Conservation (phyloP, 2,329 filamentous ascomycete species). For the Diplocarpon rosae region DNA sequence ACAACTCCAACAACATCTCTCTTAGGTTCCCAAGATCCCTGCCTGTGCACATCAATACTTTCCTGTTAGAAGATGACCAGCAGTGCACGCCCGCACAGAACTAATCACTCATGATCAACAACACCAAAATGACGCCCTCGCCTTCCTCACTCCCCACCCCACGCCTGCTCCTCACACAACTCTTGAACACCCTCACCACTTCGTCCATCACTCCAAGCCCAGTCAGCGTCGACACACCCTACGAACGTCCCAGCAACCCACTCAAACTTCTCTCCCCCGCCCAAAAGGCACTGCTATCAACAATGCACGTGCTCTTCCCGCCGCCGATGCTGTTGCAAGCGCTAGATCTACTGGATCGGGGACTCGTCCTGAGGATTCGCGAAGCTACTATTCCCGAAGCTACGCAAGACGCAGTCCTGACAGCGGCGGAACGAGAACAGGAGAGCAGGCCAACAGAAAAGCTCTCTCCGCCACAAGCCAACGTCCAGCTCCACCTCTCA, state of each 20-base stretch:
- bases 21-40: too few relatives aligned
- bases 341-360: conserved; percentile 75
- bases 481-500: conserved; percentile 3
- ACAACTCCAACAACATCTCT: too few relatives aligned
- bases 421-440: too few relatives aligned
- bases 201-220: neutral
- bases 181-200: conserved; percentile 20
- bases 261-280: conserved; percentile 14
- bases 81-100: neutral
- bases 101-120: neutral
- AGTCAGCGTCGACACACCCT: conserved; percentile 1
- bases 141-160: conserved; percentile 18
- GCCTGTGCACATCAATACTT: too few relatives aligned
- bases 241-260: conserved; percentile 10
- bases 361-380: conserved; percentile 50
- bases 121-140: conserved; percentile 1
- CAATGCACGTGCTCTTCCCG: conserved; percentile 71
- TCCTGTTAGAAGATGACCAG: neutral
- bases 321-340: conserved; percentile 64
- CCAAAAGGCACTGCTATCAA: conserved; percentile 36
- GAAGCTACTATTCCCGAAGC: conserved; percentile 9
- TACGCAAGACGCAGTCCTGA: too few relatives aligned
- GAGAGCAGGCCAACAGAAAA: neutral
- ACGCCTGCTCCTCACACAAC: conserved; percentile 21
- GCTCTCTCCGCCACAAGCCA: conserved; percentile 11